Conservation (phyloP, 306 rosid species). For the Malus orientalis region DNA sequence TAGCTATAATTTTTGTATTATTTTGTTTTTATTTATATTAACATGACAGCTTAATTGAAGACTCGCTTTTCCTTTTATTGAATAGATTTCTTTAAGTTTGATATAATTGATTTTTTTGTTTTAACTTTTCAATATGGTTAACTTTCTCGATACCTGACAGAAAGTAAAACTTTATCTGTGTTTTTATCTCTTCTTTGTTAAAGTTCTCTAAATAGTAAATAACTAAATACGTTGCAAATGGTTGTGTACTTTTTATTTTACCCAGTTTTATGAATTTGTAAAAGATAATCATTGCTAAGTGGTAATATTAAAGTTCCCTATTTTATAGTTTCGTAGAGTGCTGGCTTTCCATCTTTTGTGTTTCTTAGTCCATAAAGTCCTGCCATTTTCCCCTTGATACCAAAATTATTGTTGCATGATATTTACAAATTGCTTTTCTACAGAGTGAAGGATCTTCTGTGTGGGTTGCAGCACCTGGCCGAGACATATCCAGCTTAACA, state of each 20-base stretch:
- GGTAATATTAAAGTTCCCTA: background rate
- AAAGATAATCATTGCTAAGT: background rate
- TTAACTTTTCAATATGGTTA: no score
- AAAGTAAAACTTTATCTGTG: background rate
- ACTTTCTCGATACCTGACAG: no score
- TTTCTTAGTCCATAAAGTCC: background rate
- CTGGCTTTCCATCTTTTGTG: background rate
- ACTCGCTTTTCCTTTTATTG: background rate
- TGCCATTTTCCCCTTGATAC: background rate
- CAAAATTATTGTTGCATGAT: background rate
- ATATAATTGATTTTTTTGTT: no score
- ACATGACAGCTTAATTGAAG: background rate
- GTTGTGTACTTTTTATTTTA: background rate
- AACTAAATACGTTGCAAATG: background rate
- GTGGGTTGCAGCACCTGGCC: slow-evolving; percentile 92
- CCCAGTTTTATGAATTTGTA: background rate
- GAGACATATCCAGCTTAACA: slow-evolving; percentile 66
- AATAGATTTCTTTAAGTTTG: background rate
- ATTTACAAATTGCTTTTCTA: slow-evolving; percentile 13
- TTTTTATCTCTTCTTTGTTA: no score
- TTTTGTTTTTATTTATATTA: background rate
- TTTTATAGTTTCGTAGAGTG: background rate
- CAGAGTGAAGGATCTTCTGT: slow-evolving; percentile 91
- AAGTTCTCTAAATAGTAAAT: no score
- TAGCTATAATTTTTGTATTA: background rate